Evolutionary conservation across 2,329 filamentous ascomycete species (phyloP).

Genomic region (Penicillium psychrosexuale): DNA sequence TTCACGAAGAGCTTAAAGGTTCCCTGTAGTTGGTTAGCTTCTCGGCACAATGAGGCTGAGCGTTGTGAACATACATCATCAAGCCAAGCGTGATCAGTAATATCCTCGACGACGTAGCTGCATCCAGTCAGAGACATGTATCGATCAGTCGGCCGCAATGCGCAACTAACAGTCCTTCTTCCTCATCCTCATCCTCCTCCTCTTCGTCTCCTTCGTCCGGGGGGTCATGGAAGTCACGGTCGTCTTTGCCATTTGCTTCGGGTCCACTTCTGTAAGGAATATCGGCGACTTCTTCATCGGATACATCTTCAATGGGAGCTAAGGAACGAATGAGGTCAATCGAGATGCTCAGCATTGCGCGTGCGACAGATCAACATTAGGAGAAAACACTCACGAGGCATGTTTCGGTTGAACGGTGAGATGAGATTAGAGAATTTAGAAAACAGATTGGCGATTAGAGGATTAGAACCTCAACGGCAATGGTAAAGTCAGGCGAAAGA

Average conservation of each 20-base stretch:
- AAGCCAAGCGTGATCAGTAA: constrained; percentile 37
- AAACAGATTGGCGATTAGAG: constrained; percentile 31
- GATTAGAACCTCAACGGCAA: constrained; percentile 5
- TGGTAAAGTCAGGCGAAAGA: not conserved
- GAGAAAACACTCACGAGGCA: constrained; percentile 41
- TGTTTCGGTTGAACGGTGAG: constrained; percentile 24
- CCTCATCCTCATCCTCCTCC: constrained; percentile 19
- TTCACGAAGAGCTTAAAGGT: constrained; percentile 44
- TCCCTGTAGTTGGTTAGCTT: constrained; percentile 31
- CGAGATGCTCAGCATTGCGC: constrained; percentile 2
- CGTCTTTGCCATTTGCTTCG: constrained; percentile 19
- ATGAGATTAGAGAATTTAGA: constrained; percentile 25
- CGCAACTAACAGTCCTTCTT: constrained; percentile 37
- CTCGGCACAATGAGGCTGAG: not conserved
- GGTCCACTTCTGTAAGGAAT: constrained; percentile 37
- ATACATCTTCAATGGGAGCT: constrained; percentile 35
- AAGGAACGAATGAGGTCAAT: constrained; percentile 12
- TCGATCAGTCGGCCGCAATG: constrained; percentile 5
- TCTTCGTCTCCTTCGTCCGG: constrained; percentile 18
- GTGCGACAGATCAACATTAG: constrained; percentile 10
- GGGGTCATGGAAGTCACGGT: constrained; percentile 4
- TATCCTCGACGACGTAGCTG: constrained; percentile 44
- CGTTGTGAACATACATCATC: constrained; percentile 29
- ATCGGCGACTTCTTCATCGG: constrained; percentile 39
- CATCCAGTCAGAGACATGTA: constrained; percentile 10